Evolutionary conservation across 768 basidiomycete genomes (phyloP).

Genomic region (Naematelia encephala): DNA sequence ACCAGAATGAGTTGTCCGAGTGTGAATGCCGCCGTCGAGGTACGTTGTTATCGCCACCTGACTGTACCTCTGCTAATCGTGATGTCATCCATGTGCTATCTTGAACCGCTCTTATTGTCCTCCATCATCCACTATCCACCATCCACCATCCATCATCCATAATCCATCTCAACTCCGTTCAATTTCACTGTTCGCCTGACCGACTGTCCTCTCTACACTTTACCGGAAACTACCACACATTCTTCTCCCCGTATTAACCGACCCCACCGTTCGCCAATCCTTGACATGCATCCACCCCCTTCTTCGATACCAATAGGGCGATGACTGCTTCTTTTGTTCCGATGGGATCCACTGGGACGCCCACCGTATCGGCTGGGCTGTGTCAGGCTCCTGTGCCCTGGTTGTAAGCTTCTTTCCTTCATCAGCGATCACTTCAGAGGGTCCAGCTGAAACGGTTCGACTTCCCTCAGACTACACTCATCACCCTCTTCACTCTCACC

Average conservation of each 20-base stretch:
- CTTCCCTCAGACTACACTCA: conserved; percentile 30
- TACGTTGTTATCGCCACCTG: not conserved
- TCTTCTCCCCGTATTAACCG: too few species aligned
- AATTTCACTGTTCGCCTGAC: too few species aligned
- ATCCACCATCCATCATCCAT: too few species aligned
- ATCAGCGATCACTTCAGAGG: not conserved
- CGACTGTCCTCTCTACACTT: too few species aligned
- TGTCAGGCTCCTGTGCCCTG: conserved; percentile 38
- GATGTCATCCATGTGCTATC: not conserved
- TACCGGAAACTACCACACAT: too few species aligned
- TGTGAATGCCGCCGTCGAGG: conserved; percentile 5
- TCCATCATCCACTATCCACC: too few species aligned
- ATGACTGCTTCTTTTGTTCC: conserved; percentile 23
- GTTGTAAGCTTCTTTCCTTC: conserved; percentile 17
- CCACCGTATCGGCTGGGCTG: conserved; percentile 38
- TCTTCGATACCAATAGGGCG: conserved; percentile 5
- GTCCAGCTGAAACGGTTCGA: not conserved
- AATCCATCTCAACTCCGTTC: too few species aligned
- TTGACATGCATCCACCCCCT: not conserved
- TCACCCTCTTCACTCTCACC: conserved; percentile 36
- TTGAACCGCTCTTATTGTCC: too few species aligned
- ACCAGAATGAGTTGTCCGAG: conserved; percentile 6
- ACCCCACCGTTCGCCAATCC: not conserved
- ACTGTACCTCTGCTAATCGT: not conserved
- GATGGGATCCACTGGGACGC: conserved; percentile 38